Evolutionary conservation across 345 rosid species (phyloP).

Genomic region (Eucalyptus cloeziana): DNA sequence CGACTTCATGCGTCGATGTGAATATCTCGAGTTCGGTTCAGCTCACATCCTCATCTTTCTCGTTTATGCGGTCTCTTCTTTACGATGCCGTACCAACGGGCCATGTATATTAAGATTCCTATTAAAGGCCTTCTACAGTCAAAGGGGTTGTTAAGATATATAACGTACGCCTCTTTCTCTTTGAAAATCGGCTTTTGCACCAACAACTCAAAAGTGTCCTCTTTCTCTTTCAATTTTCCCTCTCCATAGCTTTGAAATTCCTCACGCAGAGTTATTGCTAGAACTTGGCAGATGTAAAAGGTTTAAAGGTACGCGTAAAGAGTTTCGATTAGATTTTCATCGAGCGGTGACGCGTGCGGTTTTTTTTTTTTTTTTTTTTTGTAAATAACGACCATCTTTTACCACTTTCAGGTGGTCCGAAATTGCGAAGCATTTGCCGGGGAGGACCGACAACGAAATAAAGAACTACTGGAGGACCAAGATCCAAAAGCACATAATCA

Average conservation of each 20-base stretch:
- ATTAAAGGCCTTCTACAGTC: background rate
- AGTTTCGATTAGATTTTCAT: background rate
- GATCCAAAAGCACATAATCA: slow-evolving; percentile 24
- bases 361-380: too few relatives aligned
- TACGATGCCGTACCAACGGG: background rate
- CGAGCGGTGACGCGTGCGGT: background rate
- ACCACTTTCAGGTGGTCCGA: slow-evolving; percentile 27
- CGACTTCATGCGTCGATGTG: background rate
- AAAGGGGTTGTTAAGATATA: background rate
- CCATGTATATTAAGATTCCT: background rate
- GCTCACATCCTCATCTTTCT: too few relatives aligned
- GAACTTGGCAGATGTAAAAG: background rate
- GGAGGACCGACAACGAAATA: slow-evolving; percentile 42
- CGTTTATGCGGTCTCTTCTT: background rate
- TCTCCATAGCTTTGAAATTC: background rate
- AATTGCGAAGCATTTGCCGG: slow-evolving; percentile 39
- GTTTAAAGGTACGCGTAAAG: background rate
- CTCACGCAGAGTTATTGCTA: background rate
- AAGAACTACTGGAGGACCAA: slow-evolving; percentile 41
- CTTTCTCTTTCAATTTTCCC: background rate
- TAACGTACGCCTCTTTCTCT: too few relatives aligned
- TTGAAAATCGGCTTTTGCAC: too few relatives aligned
- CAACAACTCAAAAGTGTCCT: background rate
- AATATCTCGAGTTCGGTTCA: background rate
- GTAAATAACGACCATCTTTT: background rate